Percentiles rank a stretch among this genome's conserved stretches.
phyloP scores from a whole-genome alignment of 306 rosid genomes.

The Dryas octopetala region DNA sequence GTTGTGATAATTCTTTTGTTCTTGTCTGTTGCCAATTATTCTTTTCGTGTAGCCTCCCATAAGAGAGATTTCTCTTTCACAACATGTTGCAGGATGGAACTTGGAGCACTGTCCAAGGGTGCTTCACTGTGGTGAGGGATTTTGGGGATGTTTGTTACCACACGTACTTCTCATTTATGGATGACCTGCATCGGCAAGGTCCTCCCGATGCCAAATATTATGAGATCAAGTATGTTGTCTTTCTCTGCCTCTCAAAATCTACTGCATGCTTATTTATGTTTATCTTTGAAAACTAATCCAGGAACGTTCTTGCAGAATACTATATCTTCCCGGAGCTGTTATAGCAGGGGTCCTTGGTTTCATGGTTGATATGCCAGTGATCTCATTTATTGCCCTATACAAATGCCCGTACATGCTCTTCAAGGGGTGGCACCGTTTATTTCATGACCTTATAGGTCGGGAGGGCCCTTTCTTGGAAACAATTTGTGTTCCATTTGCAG shows the following conservation, averaged over 20 bases:
- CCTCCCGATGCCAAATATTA: constrained; percentile 59
- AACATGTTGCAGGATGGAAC: constrained; percentile 76
- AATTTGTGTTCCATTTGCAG: constrained; percentile 96
- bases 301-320: constrained; percentile 53
- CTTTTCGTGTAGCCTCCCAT: constrained; percentile 26
- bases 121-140: constrained; percentile 72
- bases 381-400: constrained; percentile 69
- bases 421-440: constrained; percentile 92
- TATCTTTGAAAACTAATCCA: neutral
- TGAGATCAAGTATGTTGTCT: constrained; percentile 65
- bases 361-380: constrained; percentile 62
- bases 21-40: constrained; percentile 13
- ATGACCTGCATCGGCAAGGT: constrained; percentile 52
- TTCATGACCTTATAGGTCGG: constrained; percentile 95
- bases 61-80: constrained; percentile 24
- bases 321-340: constrained; percentile 75
- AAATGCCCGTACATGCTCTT: constrained; percentile 86
- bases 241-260: constrained; percentile 8
- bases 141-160: constrained; percentile 62
- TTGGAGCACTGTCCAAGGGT: constrained; percentile 55
- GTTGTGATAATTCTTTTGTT: constrained; percentile 5
- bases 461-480: constrained; percentile 99
- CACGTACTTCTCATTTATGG: constrained; percentile 82
- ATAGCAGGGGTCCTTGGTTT: constrained; percentile 64
- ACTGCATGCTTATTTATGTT: neutral